Evolutionary conservation across 108 stramenopile genomes (phyloP).

Genomic region (Conticribra guillardii): DNA sequence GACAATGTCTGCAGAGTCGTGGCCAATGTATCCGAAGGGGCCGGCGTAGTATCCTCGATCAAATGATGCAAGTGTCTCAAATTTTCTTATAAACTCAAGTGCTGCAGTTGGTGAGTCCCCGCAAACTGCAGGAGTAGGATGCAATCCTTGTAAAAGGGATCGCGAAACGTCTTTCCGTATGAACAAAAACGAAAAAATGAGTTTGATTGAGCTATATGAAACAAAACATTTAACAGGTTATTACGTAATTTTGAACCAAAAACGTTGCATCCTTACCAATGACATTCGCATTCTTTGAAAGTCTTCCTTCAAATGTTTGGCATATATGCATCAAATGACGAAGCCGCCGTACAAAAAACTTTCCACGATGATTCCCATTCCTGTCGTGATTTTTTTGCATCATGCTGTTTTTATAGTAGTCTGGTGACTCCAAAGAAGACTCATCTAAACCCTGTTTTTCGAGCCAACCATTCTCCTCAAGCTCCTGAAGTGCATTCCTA

Average conservation of each 20-base stretch:
- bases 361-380: slow-evolving; percentile 6
- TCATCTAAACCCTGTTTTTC: slow-evolving; percentile 22
- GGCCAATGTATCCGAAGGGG: slow-evolving; percentile 79
- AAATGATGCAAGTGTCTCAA: slow-evolving; percentile 60
- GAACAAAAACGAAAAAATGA: background rate
- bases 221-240: too few relatives aligned
- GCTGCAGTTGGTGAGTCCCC: slow-evolving; percentile 62
- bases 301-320: slow-evolving; percentile 62
- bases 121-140: slow-evolving; percentile 88
- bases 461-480: slow-evolving; percentile 57
- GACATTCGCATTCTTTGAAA: slow-evolving; percentile 46
- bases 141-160: slow-evolving; percentile 62
- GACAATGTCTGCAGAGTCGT: slow-evolving; percentile 68
- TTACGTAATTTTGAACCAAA: too few relatives aligned
- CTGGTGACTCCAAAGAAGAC: slow-evolving; percentile 1
- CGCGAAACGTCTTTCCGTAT: slow-evolving; percentile 48
- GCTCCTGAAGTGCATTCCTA: slow-evolving; percentile 50
- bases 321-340: slow-evolving; percentile 86
- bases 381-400: slow-evolving; percentile 7
- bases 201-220: slow-evolving; percentile 3
- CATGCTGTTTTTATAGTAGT: slow-evolving; percentile 24
- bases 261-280: slow-evolving; percentile 23
- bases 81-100: slow-evolving; percentile 67
- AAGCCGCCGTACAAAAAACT: slow-evolving; percentile 77
- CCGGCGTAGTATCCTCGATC: slow-evolving; percentile 87